phyloP scores from a whole-genome alignment of 257 asterid genomes.

The Solanum clarkiae region DNA sequence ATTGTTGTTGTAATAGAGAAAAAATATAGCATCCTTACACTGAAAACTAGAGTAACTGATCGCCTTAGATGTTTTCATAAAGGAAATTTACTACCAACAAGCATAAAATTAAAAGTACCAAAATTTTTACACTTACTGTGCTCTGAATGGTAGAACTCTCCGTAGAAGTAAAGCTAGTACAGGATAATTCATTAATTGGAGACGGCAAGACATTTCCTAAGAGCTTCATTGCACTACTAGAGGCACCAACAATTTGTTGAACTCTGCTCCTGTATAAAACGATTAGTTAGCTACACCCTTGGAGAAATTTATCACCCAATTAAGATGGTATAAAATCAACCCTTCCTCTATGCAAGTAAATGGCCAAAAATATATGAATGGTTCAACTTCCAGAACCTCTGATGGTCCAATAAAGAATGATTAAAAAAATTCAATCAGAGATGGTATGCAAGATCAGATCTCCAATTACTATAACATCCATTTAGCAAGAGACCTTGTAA shows the following conservation, averaged over 20 bases:
- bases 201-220: slow-evolving; percentile 71
- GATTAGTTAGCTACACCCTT: not conserved
- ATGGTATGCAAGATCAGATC: not conserved
- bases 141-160: slow-evolving; percentile 34
- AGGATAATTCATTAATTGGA: slow-evolving; percentile 38
- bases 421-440: not conserved
- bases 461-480: not conserved
- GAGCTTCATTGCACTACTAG: slow-evolving; percentile 38
- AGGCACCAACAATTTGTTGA: slow-evolving; percentile 76
- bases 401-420: not conserved
- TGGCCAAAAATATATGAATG: not conserved
- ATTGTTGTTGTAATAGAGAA: not conserved
- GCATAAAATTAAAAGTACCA: not conserved
- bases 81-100: not conserved
- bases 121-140: slow-evolving; percentile 33
- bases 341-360: not conserved
- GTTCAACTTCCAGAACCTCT: not conserved
- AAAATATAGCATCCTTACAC: not conserved
- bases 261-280: slow-evolving; percentile 63
- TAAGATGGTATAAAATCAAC: not conserved
- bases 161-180: slow-evolving; percentile 18
- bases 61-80: not conserved
- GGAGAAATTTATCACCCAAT: slow-evolving; percentile 1
- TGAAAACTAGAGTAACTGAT: not conserved
- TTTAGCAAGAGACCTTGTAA: not conserved